Evolutionary conservation across 2,329 filamentous ascomycete species (phyloP), one percentile per base, ranked within the genome.

Genomic region (Fusarium proliferatum): DNA sequence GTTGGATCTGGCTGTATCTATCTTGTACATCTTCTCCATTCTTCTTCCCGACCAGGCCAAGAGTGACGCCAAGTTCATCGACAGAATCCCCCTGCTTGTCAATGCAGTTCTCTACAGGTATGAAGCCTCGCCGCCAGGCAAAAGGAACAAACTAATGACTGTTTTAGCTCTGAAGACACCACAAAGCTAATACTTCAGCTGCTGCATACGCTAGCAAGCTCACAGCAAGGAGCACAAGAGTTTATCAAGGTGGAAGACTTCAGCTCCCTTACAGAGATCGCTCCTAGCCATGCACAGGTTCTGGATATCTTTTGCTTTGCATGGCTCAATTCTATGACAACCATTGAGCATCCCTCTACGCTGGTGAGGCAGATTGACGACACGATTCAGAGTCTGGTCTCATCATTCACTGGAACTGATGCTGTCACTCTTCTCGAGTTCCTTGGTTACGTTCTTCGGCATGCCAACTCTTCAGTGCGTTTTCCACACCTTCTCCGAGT

Each of bases 1-100:
- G 89, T 82, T 92, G 15, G 87, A 90, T 73, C 82, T 93, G 19
- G 89, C 88, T 7, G 88, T 92, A 7, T 87, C 88, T 36, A 87
- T 93, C 17, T 78, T 93, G 10, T 88, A 92, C 77, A 89, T 88
- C 0, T 93, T 93, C 77, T 81, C 87, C 2, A 81, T 86, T 12
- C 80, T 93, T 16, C 81, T 93, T 8, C 87, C 90, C 1, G 84
- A 85, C 8, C 81, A 84, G 6, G 82, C 82, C 9, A 82, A 81
- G 46, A 80, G 82, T 23, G 81, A 87, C 23, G 72, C 81, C 19
- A 87, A 84, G 73, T 84, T 92, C 36, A 81, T 87, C 8, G 84
- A 80, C 33, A 84, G 90, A 58, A 88, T 90, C 76, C 86, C 86
- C 3, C 81, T 85, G 34, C 81, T 93, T 4, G 83, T 90, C 8